These are phyloP conservation scores for Penicillium sp. DNA, from an alignment of 2,329 filamentous ascomycete genomes.

Conservation along the genomic window DNA sequence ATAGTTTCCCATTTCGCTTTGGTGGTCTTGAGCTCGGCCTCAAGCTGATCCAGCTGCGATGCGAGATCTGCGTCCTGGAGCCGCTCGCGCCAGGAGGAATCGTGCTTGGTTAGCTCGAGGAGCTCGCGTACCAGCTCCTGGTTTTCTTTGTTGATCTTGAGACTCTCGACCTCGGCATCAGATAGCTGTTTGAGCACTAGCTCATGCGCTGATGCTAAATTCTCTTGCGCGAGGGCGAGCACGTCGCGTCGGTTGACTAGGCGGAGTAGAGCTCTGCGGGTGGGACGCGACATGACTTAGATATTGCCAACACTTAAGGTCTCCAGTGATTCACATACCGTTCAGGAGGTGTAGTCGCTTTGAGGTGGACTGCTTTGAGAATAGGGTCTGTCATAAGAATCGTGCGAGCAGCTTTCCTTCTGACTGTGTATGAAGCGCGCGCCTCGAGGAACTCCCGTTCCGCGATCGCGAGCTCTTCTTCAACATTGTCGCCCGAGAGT, in stretches of 20 bases:
- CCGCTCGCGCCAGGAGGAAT: conserved; percentile 56
- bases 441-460: conserved; percentile 71
- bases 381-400: conserved; percentile 75
- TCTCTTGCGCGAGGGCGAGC: conserved; percentile 65
- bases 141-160: conserved; percentile 63
- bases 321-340: conserved; percentile 54
- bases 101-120: conserved; percentile 64
- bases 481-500: conserved; percentile 55
- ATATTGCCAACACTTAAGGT: neutral
- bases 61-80: conserved; percentile 57
- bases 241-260: conserved; percentile 69
- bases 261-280: conserved; percentile 65
- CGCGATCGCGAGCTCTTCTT: conserved; percentile 55
- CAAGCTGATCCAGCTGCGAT: conserved; percentile 61
- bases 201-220: conserved; percentile 59
- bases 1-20: conserved; percentile 72
- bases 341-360: conserved; percentile 67
- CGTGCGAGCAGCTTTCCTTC: conserved; percentile 68
- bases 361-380: conserved; percentile 74
- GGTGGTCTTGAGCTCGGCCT: conserved; percentile 64
- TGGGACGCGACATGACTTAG: conserved; percentile 13
- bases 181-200: conserved; percentile 58
- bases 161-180: conserved; percentile 61
- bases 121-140: conserved; percentile 65
- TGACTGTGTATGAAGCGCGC: conserved; percentile 69